Conservation (phyloP, 1,139 yeast species). For the Pneumocystis sp. region DNA sequence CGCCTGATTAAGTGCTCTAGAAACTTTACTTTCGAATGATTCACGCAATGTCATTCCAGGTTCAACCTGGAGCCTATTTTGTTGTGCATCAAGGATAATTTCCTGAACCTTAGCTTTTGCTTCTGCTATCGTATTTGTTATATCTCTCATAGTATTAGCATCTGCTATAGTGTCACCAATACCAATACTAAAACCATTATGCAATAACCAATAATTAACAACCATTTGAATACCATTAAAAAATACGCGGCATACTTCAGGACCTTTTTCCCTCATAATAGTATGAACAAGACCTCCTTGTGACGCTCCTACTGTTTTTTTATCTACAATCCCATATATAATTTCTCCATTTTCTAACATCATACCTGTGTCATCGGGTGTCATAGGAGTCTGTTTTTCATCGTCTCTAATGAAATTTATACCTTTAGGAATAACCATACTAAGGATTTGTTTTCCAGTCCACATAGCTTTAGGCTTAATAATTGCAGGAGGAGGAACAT, state of each 20-base stretch:
- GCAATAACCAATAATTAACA: conserved; percentile 90
- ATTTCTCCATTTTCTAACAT: conserved; percentile 82
- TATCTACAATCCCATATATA: conserved; percentile 94
- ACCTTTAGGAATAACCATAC: conserved; percentile 90
- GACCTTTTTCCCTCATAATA: conserved; percentile 94
- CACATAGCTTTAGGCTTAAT: conserved; percentile 90
- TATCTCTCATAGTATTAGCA: conserved; percentile 83
- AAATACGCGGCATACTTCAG: conserved; percentile 72
- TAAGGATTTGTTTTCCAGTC: conserved; percentile 91
- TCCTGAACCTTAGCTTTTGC: conserved; percentile 91
- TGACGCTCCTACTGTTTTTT: conserved; percentile 95
- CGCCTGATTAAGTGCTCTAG: conserved; percentile 89
- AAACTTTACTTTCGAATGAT: conserved; percentile 93
- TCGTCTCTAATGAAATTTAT: conserved; percentile 87
- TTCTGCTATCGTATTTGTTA: conserved; percentile 80
- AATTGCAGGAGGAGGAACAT: conserved; percentile 92
- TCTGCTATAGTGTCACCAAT: conserved; percentile 99
- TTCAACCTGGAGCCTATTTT: conserved; percentile 73
- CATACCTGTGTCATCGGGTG: conserved; percentile 88
- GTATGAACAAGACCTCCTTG: conserved; percentile 97
- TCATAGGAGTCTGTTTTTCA: conserved; percentile 67
- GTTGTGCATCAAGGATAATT: conserved; percentile 82
- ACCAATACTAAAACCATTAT: conserved; percentile 96
- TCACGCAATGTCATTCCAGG: conserved; percentile 99
- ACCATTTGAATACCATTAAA: conserved; percentile 91